These are phyloP conservation scores for Cladosporium sp. DNA, from an alignment of 2,329 filamentous ascomycete genomes.

Conservation along the genomic window DNA sequence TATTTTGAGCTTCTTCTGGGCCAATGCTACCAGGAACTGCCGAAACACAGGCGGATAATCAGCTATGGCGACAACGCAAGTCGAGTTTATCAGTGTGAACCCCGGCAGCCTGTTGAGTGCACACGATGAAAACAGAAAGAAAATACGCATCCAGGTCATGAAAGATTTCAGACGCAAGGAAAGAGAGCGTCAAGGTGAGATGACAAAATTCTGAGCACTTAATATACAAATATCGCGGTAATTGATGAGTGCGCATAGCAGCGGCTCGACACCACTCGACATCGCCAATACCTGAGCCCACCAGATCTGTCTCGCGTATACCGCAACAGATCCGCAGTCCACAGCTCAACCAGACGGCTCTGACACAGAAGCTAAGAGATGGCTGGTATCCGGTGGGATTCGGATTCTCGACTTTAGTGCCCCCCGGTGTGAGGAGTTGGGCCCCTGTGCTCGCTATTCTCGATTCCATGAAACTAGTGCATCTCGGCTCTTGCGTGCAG, in stretches of 20 bases:
- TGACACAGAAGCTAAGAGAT: conserved; percentile 13
- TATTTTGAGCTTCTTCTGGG: not conserved
- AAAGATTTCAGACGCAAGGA: conserved; percentile 16
- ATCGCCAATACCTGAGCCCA: not conserved
- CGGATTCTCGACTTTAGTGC: conserved; percentile 12
- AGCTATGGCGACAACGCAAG: conserved; percentile 3
- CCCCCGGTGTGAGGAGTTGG: not conserved
- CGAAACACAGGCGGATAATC: not conserved
- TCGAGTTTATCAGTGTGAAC: conserved; percentile 16
- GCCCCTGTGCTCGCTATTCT: conserved; percentile 10
- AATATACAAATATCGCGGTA: not conserved
- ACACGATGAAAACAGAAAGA: not conserved
- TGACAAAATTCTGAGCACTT: no score
- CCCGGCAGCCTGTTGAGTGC: not conserved
- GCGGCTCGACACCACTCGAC: not conserved
- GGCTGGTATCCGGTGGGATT: conserved; percentile 14
- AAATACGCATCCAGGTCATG: conserved; percentile 13
- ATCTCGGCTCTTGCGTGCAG: conserved; percentile 4
- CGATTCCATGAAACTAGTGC: conserved; percentile 17
- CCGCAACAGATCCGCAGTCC: conserved; percentile 7
- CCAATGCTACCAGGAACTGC: not conserved
- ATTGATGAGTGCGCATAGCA: not conserved
- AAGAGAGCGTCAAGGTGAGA: conserved; percentile 11
- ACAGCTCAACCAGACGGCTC: conserved; percentile 11
- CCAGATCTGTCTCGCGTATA: not conserved